A percentile compares a stretch with the other conserved stretches of the same genome.
phyloP scores from a whole-genome alignment of 2,329 filamentous ascomycete genomes.

The Onygena corvina region DNA sequence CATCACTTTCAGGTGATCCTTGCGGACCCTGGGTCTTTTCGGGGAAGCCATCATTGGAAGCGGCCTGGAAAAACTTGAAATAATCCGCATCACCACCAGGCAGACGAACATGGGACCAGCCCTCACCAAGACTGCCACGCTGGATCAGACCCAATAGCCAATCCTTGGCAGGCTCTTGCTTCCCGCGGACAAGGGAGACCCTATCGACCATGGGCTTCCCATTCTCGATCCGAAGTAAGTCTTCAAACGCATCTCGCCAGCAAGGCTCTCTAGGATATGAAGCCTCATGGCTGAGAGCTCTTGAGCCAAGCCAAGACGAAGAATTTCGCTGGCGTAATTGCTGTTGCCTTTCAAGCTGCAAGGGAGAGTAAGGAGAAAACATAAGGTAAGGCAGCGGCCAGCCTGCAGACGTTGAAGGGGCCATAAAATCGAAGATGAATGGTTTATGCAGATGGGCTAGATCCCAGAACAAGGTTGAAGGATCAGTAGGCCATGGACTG shows the following conservation, averaged over 20 bases:
- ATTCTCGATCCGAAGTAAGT: slow-evolving; percentile 42
- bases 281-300: slow-evolving; percentile 23
- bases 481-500: slow-evolving; percentile 24
- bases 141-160: slow-evolving; percentile 33
- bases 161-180: slow-evolving; percentile 25
- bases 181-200: slow-evolving; percentile 15
- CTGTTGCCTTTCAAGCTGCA: slow-evolving; percentile 40
- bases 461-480: slow-evolving; percentile 21
- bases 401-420: slow-evolving; percentile 26
- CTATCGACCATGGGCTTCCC: slow-evolving; percentile 32
- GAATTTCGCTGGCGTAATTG: slow-evolving; percentile 22
- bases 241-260: slow-evolving; percentile 50
- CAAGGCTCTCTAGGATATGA: slow-evolving; percentile 28
- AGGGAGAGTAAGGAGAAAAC: slow-evolving; percentile 44
- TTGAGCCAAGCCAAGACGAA: slow-evolving; percentile 27
- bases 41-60: background rate
- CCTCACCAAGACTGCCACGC: slow-evolving; percentile 32
- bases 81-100: slow-evolving; percentile 15
- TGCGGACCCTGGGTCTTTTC: slow-evolving; percentile 6
- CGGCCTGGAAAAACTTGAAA: slow-evolving; percentile 11
- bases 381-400: slow-evolving; percentile 36
- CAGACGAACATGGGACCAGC: slow-evolving; percentile 26
- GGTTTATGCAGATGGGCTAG: slow-evolving; percentile 23
- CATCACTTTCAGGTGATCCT: slow-evolving; percentile 25
- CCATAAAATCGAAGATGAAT: slow-evolving; percentile 24